Evolutionary conservation across 23 red algal genomes (phyloP).

Genomic region (Gracilaria vermiculophylla): DNA sequence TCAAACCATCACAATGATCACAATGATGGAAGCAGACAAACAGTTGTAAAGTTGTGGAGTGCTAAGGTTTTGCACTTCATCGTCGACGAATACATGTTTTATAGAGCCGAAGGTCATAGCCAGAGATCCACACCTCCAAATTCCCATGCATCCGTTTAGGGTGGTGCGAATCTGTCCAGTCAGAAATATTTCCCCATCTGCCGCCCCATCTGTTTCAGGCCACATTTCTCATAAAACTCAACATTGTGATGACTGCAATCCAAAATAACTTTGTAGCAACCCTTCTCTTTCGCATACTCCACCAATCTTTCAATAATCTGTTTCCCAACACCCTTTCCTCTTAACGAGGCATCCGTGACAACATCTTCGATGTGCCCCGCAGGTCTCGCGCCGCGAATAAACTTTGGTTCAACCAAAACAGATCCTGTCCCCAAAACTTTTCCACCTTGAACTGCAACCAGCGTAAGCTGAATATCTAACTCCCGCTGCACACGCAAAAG

Average conservation of each 20-base stretch:
- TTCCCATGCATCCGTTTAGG: too few relatives aligned
- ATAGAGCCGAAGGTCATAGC: too few relatives aligned
- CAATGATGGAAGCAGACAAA: too few relatives aligned
- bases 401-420: constrained; percentile 77
- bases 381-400: constrained; percentile 60
- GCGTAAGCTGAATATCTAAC: not conserved
- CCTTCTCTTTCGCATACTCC: constrained; percentile 32
- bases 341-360: constrained; percentile 42
- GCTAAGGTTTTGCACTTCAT: too few relatives aligned
- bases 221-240: constrained; percentile 78
- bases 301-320: constrained; percentile 45
- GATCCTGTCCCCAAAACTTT: constrained; percentile 46
- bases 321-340: constrained; percentile 53
- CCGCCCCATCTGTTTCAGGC: constrained; percentile 51
- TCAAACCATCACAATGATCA: too few relatives aligned
- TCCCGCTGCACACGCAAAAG: constrained; percentile 15
- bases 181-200: constrained; percentile 86
- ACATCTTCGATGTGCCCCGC: constrained; percentile 86
- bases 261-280: constrained; percentile 86
- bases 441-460: constrained; percentile 24
- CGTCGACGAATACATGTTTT: too few relatives aligned
- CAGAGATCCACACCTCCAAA: too few relatives aligned
- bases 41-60: too few relatives aligned
- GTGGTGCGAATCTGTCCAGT: not conserved
- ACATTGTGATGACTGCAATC: constrained; percentile 68